These are phyloP conservation scores for Datura wrightii DNA, from an alignment of 257 asterid species.

Conservation along the genomic window DNA sequence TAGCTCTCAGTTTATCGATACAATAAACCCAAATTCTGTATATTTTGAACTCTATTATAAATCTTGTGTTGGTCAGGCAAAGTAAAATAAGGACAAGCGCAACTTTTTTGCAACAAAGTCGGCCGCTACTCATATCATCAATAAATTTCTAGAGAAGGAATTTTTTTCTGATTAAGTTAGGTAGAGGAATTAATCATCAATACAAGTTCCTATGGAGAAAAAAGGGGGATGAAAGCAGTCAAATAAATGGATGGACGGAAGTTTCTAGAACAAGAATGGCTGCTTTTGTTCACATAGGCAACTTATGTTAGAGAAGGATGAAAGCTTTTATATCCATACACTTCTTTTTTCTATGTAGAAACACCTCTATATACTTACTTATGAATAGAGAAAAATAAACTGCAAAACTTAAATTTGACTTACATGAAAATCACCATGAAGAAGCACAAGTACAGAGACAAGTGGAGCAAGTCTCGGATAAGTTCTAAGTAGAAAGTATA, in stretches of 20 bases:
- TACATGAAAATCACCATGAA: slow-evolving; percentile 92
- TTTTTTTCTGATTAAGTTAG: background rate
- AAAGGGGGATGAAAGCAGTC: too few relatives aligned
- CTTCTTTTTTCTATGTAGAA: background rate
- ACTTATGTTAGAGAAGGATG: slow-evolving; percentile 5
- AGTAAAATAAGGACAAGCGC: background rate
- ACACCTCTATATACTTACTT: background rate
- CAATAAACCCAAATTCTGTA: background rate
- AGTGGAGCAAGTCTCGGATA: slow-evolving; percentile 82
- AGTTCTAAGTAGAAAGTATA: slow-evolving; percentile 95
- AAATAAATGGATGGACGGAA: background rate
- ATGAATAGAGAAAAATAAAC: background rate
- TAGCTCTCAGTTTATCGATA: background rate
- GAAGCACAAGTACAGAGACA: slow-evolving; percentile 96
- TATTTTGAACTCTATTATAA: background rate
- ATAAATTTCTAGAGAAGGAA: background rate
- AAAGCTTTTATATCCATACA: background rate
- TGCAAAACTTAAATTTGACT: slow-evolving; percentile 39
- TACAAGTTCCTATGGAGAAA: too few relatives aligned
- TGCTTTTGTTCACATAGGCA: background rate
- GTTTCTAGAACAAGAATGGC: background rate
- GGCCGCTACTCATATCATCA: slow-evolving; percentile 2
- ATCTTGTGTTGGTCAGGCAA: slow-evolving; percentile 1
- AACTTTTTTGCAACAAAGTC: background rate
- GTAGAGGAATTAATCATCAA: background rate